Percentiles rank a stretch among this genome's conserved stretches.
Conservation (phyloP, 2,329 filamentous ascomycete species). For the Calonectria crousiana region DNA sequence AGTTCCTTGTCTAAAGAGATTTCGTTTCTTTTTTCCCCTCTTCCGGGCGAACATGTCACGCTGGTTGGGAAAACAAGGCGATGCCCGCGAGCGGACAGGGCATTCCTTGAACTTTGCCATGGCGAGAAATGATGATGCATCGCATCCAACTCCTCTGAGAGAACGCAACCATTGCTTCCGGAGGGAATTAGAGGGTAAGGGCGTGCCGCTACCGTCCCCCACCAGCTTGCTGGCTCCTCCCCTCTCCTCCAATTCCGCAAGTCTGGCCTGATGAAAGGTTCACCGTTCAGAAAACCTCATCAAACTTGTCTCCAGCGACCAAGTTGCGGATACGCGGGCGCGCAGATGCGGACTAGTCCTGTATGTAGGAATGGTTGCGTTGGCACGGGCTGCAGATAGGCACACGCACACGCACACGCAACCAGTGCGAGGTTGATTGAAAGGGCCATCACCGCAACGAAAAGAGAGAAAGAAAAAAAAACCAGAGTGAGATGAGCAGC, state of each 20-base stretch:
- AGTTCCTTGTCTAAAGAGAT: background rate
- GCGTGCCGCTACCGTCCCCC: background rate
- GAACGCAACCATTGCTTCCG: constrained; percentile 1
- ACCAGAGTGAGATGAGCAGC: constrained; percentile 9
- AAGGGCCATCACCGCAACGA: constrained; percentile 14
- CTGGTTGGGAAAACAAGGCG: constrained; percentile 9
- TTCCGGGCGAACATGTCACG: constrained; percentile 3
- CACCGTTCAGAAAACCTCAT: background rate
- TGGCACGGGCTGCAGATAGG: constrained; percentile 26
- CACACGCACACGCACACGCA: constrained; percentile 17
- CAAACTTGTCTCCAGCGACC: background rate
- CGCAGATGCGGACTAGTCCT: constrained; percentile 14
- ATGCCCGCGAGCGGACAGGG: background rate
- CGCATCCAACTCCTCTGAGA: constrained; percentile 1
- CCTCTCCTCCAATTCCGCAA: constrained; percentile 14
- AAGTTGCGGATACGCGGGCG: constrained; percentile 3
- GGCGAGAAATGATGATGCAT: constrained; percentile 10
- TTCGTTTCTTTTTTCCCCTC: background rate
- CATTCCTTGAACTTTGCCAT: constrained; percentile 16
- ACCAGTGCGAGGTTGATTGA: constrained; percentile 15
- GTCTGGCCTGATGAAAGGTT: constrained; percentile 22
- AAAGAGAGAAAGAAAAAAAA: background rate
- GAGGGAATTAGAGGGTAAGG: background rate
- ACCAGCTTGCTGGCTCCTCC: background rate
- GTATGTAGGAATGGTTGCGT: constrained; percentile 17